Evolutionary conservation across 2,329 filamentous ascomycete species (phyloP), one percentile per base, ranked within the genome.

Genomic region (Thyridium curvatum): DNA sequence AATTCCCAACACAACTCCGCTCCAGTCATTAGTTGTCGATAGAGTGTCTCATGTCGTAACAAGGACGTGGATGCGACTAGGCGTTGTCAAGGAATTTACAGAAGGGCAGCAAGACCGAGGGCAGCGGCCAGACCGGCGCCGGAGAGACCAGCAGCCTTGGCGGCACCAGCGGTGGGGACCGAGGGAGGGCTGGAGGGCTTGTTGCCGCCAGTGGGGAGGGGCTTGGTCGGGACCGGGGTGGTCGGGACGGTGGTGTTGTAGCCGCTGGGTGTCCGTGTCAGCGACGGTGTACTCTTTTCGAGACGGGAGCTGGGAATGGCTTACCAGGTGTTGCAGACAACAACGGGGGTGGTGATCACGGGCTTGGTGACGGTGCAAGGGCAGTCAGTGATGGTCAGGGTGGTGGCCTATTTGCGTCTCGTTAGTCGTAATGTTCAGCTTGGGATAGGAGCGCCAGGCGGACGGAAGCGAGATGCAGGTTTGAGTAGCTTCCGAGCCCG

Each of bases 351-450:
- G 60, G 65, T 70, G 56, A 64, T 62, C 51, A 79, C 65, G 39
- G 77, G 74, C 67, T 71, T 74, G 66, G 69, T 72, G 64, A 79
- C 56, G 56, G 77, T 86, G 79, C 79, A 84, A 52, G 80, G 76
- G 74, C 82, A 84, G 72, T 82, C 69, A 53, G 77, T 77, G 40
- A 82, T 68, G 51, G 71, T 77, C 46, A 79, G 58, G 60, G 78
- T 82, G 60, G 79, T 82, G 58, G 81, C 64, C 74, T 78, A 37
- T 50, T 44, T 28, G 43, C 16, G 32, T 18, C 43, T 40, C 39
- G 59, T 68, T 70, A 47, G 37, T 29, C 9, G 13, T 30, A 18
- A 12, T 18, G 12, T 32, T n/a, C 4, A 28, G n/a, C n/a, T n/a
- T n/a, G n/a, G n/a, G n/a, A n/a, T n/a, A n/a, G n/a, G n/a, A n/a